Evolutionary conservation across 371 early-diverging fungal genomes (phyloP).

Genomic region (Astathelohania contejeani): DNA sequence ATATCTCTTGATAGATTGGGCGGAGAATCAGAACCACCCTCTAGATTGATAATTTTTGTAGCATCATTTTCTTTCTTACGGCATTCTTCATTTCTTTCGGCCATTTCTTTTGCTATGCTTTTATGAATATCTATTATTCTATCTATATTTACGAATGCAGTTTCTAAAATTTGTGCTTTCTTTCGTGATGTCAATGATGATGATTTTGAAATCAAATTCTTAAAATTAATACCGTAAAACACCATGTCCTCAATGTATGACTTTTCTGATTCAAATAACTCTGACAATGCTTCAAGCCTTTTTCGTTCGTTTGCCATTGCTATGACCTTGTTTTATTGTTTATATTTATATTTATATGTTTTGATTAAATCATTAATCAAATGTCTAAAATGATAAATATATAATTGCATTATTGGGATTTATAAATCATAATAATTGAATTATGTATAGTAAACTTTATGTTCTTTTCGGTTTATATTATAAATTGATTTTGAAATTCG

Average conservation of each 20-base stretch:
- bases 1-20: not conserved
- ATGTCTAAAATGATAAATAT: no score
- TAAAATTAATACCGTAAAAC: constrained; percentile 31
- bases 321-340: no score
- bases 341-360: no score
- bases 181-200: constrained; percentile 7
- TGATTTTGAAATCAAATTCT: constrained; percentile 21
- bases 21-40: not conserved
- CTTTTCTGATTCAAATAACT: constrained; percentile 38
- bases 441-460: no score
- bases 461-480: no score
- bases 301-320: constrained; percentile 17
- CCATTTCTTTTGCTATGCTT: constrained; percentile 17
- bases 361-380: no score
- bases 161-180: constrained; percentile 32
- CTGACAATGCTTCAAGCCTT: constrained; percentile 37
- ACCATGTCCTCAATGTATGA: constrained; percentile 30
- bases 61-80: not conserved
- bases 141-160: constrained; percentile 33
- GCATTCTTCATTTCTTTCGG: constrained; percentile 9
- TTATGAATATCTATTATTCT: constrained; percentile 17
- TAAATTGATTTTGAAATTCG: no score
- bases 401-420: no score
- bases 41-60: not conserved
- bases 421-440: no score